Evolutionary conservation across 768 basidiomycete genomes (phyloP), one percentile per base, ranked within the genome.

Genomic region (Trametes maxima): DNA sequence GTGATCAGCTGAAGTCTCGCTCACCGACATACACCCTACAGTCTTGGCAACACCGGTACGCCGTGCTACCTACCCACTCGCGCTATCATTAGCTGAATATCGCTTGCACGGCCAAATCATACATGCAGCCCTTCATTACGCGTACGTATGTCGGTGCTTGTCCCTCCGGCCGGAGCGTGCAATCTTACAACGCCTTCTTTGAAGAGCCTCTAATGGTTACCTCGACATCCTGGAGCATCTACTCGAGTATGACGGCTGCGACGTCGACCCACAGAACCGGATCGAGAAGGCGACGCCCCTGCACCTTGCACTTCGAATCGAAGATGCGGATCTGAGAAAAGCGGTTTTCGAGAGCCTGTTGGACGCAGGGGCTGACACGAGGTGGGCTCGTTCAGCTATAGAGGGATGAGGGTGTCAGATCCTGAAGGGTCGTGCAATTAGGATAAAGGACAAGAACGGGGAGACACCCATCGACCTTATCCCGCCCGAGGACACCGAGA

Each of bases 11-110:
- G 21, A 49, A 52, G 50, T 19, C 19, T 16, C 17, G 39, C 5
- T 54, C 16, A 48, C 22, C 2, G 1, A 10, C 8, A 3, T 13
- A 16, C 5, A 0, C n/a, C n/a, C 17, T n/a, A 50, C 66, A 80
- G 76, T 17, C 70, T 92, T 68, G 92, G 92, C 54, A 91, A 94
- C 73, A 94, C 92, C 60, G 87, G 91, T 91, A 73, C 63, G 83
- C 76, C 21, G 12, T 17, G 37, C 36, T 25, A 5, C 17, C 10
- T 43, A 22, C 22, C 25, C 28, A 12, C 19, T n/a, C 7, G 22
- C 17, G 8, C 10, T 22, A 22, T 22, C 39, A 24, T 12, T 42
- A 35, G 44, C 24, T 54, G 19, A 54, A 37, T 16, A 2, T 13
- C 21, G 49, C 3, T 25, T 21, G 33, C 22, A 35, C 35, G 10